phyloP scores from a whole-genome alignment of 768 basidiomycete species.

The Clitopilus hobsonii region DNA sequence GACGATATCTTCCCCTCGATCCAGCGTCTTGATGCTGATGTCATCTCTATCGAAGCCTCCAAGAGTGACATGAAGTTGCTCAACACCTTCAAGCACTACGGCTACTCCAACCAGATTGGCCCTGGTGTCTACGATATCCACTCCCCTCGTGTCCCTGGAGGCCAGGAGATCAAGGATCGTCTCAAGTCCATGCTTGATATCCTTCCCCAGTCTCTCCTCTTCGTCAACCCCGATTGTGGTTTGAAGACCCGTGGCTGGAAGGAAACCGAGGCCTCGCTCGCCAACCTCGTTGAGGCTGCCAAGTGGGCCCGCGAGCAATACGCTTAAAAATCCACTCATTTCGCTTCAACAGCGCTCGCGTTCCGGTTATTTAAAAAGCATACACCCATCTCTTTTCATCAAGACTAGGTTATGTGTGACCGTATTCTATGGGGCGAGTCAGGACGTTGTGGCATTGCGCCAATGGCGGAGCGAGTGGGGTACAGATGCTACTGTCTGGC shows the following conservation, averaged over 20 bases:
- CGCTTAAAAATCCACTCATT: conserved; percentile 51
- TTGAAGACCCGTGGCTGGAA: conserved; percentile 99
- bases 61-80: conserved; percentile 99
- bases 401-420: conserved; percentile 38
- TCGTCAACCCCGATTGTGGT: conserved; percentile 98
- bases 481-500: conserved; percentile 30
- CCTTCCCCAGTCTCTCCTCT: conserved; percentile 76
- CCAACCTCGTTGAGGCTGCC: conserved; percentile 86
- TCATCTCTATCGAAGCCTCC: conserved; percentile 98
- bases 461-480: conserved; percentile 17
- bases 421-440: conserved; percentile 43
- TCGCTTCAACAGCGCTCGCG: conserved; percentile 93
- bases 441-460: conserved; percentile 19
- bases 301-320: conserved; percentile 88
- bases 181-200: conserved; percentile 79
- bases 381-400: conserved; percentile 9
- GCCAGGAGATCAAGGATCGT: conserved; percentile 92
- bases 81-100: conserved; percentile 90
- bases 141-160: conserved; percentile 94
- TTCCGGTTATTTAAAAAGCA: conserved; percentile 55
- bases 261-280: conserved; percentile 89
- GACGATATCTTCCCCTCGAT: conserved; percentile 98
- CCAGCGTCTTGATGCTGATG: conserved; percentile 94
- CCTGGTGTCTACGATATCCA: conserved; percentile 99
- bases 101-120: conserved; percentile 96